Conservation (phyloP, 2,329 filamentous ascomycete genomes). For the Fusarium sp. region DNA sequence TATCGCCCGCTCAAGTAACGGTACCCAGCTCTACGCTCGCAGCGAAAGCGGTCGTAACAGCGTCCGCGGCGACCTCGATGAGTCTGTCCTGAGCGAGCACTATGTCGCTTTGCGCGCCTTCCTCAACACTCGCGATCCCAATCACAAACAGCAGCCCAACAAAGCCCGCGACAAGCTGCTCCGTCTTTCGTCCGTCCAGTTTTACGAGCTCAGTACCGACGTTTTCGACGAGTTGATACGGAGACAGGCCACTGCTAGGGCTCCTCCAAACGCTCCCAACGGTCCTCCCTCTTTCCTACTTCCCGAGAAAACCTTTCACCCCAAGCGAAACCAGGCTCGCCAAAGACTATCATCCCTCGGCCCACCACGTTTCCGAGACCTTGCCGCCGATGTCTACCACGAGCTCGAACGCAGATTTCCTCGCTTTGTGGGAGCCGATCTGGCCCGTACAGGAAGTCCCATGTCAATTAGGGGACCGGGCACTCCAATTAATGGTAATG, state of each 20-base stretch:
- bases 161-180: constrained; percentile 95
- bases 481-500: constrained; percentile 73
- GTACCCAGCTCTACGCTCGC: constrained; percentile 75
- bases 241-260: constrained; percentile 78
- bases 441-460: constrained; percentile 78
- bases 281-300: constrained; percentile 80
- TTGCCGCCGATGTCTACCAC: constrained; percentile 96
- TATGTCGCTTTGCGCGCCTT: constrained; percentile 85
- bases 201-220: constrained; percentile 97
- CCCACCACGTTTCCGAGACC: constrained; percentile 87
- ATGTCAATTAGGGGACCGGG: constrained; percentile 74
- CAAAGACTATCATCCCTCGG: constrained; percentile 94
- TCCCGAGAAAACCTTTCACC: constrained; percentile 92
- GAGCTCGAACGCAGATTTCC: constrained; percentile 94
- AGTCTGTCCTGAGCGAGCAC: constrained; percentile 80
- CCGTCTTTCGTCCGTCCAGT: constrained; percentile 90
- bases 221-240: constrained; percentile 96
- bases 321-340: constrained; percentile 97
- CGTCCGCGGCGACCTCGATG: constrained; percentile 71
- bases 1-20: constrained; percentile 86
- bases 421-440: constrained; percentile 79
- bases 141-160: constrained; percentile 81
- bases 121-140: constrained; percentile 83
- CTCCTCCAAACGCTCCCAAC: constrained; percentile 66
- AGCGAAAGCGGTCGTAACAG: constrained; percentile 75